Conservation (phyloP, 768 basidiomycete species). For the Tricholoma flavovirens region DNA sequence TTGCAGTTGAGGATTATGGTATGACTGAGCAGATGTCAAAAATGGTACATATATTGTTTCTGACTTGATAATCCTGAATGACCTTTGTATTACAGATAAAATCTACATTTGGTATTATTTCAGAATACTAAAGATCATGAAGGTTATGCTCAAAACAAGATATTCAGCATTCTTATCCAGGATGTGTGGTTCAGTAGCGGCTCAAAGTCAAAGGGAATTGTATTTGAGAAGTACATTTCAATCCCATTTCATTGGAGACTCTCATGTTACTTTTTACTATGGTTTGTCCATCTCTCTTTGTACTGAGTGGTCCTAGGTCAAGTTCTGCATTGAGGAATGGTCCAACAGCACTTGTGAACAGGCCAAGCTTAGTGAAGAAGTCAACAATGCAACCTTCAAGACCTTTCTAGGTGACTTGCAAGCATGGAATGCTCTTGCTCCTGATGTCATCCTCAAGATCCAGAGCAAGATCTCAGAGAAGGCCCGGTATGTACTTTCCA, state of each 20-base stretch:
- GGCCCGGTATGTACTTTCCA: not conserved
- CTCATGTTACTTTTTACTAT: too few species aligned
- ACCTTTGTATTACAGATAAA: not conserved
- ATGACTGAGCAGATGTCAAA: too few species aligned
- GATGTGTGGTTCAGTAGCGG: too few species aligned
- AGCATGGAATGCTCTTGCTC: not conserved
- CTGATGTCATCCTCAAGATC: not conserved
- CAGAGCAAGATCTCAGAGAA: not conserved
- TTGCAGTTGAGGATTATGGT: not conserved
- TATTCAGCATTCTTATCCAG: not conserved
- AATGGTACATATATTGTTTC: too few species aligned
- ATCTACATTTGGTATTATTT: too few species aligned
- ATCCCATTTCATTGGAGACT: too few species aligned
- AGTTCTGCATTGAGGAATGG: too few species aligned
- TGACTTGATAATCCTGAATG: not conserved
- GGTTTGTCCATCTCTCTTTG: not conserved
- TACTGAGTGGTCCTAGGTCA: not conserved
- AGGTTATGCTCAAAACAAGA: too few species aligned
- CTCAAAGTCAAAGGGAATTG: too few species aligned
- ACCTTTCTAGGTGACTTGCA: not conserved
- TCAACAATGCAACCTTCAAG: not conserved
- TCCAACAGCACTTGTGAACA: not conserved
- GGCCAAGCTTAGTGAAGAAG: too few species aligned
- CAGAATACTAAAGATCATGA: too few species aligned
- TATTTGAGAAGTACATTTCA: too few species aligned